phyloP scores from a whole-genome alignment of 305 asterid species.

The Lippia alba region DNA sequence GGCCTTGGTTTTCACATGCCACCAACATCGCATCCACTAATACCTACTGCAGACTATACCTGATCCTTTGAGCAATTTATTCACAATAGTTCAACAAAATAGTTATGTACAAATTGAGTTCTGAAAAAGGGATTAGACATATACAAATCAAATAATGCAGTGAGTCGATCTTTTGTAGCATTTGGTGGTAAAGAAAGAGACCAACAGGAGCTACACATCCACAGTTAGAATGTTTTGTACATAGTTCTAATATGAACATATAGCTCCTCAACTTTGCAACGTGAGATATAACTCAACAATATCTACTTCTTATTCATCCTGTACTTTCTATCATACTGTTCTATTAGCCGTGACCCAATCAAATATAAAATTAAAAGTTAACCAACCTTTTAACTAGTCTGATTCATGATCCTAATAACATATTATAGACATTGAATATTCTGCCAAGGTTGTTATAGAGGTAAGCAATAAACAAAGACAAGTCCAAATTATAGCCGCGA shows the following conservation, averaged over 20 bases:
- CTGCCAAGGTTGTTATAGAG: neutral
- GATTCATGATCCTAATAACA: neutral
- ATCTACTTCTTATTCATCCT: neutral
- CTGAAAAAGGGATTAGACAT: no score
- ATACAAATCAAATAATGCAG: no score
- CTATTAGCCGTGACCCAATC: neutral
- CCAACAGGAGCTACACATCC: conserved; percentile 1
- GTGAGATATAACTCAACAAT: neutral
- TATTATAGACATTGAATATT: neutral
- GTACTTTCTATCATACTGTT: neutral
- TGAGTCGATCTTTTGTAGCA: neutral
- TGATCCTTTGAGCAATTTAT: conserved; percentile 5
- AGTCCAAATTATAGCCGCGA: neutral
- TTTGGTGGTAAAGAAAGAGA: conserved; percentile 3
- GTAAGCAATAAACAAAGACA: no score
- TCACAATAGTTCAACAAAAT: conserved; percentile 13
- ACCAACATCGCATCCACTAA: conserved; percentile 11
- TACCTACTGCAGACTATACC: conserved; percentile 29
- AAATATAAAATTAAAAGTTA: no score
- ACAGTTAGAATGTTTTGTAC: neutral
- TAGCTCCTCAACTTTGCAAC: neutral
- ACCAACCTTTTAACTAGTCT: neutral
- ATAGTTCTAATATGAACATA: neutral
- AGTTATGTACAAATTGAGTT: neutral
- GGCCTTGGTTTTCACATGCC: conserved; percentile 15